These are phyloP conservation scores for Metarhizium sp. DNA, from an alignment of 2,329 filamentous ascomycete genomes.

Conservation along the genomic window DNA sequence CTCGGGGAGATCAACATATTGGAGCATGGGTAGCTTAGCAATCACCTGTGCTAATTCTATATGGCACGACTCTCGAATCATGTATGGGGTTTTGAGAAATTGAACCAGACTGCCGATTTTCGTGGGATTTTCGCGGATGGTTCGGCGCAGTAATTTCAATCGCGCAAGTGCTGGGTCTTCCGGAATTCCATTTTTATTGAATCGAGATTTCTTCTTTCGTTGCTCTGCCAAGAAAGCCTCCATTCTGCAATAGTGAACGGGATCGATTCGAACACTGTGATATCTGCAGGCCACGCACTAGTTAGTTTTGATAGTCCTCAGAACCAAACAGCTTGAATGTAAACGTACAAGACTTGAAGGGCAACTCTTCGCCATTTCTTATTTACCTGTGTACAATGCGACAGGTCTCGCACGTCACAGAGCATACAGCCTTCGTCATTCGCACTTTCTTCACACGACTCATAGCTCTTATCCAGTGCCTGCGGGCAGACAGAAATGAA, in stretches of 20 bases:
- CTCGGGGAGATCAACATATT: slow-evolving; percentile 84
- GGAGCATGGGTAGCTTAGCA: slow-evolving; percentile 73
- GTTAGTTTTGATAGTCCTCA: neutral
- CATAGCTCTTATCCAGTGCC: slow-evolving; percentile 64
- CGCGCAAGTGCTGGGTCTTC: slow-evolving; percentile 71
- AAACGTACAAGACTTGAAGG: slow-evolving; percentile 50
- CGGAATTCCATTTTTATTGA: slow-evolving; percentile 68
- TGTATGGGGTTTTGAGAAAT: slow-evolving; percentile 85
- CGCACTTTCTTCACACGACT: slow-evolving; percentile 72
- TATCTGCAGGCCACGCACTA: slow-evolving; percentile 45
- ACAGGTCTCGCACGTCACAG: slow-evolving; percentile 83
- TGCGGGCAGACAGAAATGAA: slow-evolving; percentile 82
- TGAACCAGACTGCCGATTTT: slow-evolving; percentile 60
- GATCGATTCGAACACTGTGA: slow-evolving; percentile 82
- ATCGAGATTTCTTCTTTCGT: slow-evolving; percentile 64
- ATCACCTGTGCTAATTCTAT: slow-evolving; percentile 78
- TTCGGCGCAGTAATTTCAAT: slow-evolving; percentile 69
- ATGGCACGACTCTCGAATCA: slow-evolving; percentile 83
- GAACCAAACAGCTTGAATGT: neutral
- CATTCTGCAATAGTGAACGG: slow-evolving; percentile 87
- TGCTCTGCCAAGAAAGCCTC: slow-evolving; percentile 73
- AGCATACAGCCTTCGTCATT: slow-evolving; percentile 80
- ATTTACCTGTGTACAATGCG: slow-evolving; percentile 67
- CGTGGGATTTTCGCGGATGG: slow-evolving; percentile 67
- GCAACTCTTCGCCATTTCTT: slow-evolving; percentile 57